Evolutionary conservation across 1,139 yeast species (phyloP), one percentile per base, ranked within the genome.

Genomic region (Debaryomycetaceae sp.): DNA sequence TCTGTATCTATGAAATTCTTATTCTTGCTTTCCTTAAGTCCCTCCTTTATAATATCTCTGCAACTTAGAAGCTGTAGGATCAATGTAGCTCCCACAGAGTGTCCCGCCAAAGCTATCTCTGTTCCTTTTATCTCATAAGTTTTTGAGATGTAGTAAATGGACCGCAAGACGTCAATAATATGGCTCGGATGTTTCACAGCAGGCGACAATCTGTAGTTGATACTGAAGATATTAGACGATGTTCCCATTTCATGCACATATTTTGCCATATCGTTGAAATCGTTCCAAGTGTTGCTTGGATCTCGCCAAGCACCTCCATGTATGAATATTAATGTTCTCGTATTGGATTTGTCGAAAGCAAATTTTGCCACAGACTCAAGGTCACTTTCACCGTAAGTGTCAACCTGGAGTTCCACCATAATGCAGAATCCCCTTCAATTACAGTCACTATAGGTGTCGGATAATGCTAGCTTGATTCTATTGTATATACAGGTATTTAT

Each of bases 301-400:
- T 86, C 95, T 48, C 87, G 66, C 96, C 96, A 88, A 0, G 92
- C 95, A 0, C 96, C 96, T 0, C 96, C 96, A 57, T 88, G 96
- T 30, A 88, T 73, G 48, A 79, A 81, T 1, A 87, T 62, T 3
- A 72, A 52, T 2, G 61, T 50, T 9, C 43, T 41, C 4, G 26
- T 41, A 35, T 52, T 51, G 8, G 36, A 35, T 33, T 46, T 47
- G 2, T 34, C 41, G 31, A 38, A 42, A 6, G 49, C 42, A 40
- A 59, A 60, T 2, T 59, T 45, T 41, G 58, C 63, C 8, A 61
- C 31, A 5, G 37, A 36, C 37, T 64, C 66, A 19, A 63, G 46
- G 3, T 48, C 49, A 41, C 60, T 55, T 5, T 45, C 39, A 2
- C 68, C 68, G 43, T 62, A 63, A 4, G 42, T 28, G 11, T 39